Evolutionary conservation across 129 eudicot species (phyloP), one percentile per base, ranked within the genome.

Genomic region (Tagetes patula): DNA sequence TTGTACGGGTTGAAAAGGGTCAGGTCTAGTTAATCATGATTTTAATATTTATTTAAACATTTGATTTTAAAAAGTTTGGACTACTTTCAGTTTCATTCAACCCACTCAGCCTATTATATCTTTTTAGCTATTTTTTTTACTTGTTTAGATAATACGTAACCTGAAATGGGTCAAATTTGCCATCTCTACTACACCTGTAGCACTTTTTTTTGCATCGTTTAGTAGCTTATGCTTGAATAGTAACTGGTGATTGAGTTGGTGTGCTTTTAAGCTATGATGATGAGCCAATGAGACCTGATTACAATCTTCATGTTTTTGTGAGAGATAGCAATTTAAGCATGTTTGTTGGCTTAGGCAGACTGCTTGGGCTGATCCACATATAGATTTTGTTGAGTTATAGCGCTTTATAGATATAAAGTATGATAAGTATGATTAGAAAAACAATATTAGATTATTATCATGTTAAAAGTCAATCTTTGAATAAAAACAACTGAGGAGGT

Each of bases 201-300:
- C 38, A 37, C 9, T 73, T 60, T 39, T 8, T 70, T 70, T 30
- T 53, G 27, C 52, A 38, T 37, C 20, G 37, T 39, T 37, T 52
- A 33, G 67, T 43, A 60, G 60, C 61, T 73, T 60, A 45, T 45
- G 6, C 69, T 45, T 73, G 69, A 33, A 42, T 32, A 43, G 37
- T 43, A 40, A 72, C 6, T 20, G 55, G 36, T 42, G 48, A 45
- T 50, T 50, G 36, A 73, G 47, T 32, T 60, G 45, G 20, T 32
- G 4, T 59, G 7, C 6, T 5, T 48, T 61, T 12, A 3, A 53
- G n/a, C n/a, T 41, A 8, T 56, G 56, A 45, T 2, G 45, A 56
- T 36, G 38, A 43, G 68, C 62, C 38, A 40, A 13, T 37, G 52
- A 63, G 31, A 12, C 46, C 36, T 2, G 60, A 46, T 27, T 60